A percentile compares a stretch with the other conserved stretches of the same genome.
phyloP scores from a whole-genome alignment of 495 filamentous ascomycete species.

The Emericellopsis terricola region DNA sequence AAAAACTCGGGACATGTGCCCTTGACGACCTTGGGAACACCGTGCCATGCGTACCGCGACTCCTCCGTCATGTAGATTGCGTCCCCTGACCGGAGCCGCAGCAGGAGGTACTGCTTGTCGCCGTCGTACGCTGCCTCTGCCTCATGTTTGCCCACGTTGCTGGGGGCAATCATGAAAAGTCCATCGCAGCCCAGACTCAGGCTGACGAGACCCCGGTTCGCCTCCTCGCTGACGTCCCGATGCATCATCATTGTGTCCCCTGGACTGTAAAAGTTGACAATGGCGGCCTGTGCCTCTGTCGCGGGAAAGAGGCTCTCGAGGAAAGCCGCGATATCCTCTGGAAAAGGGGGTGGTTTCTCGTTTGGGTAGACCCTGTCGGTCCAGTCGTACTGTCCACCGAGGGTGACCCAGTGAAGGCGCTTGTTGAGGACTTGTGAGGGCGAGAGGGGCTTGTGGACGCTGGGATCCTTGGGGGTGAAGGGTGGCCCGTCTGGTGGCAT shows the following conservation, averaged over 20 bases:
- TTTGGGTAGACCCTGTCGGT: conserved; percentile 62
- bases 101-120: conserved; percentile 25
- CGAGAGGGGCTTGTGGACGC: conserved; percentile 48
- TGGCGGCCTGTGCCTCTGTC: conserved; percentile 67
- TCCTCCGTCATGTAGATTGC: conserved; percentile 65
- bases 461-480: conserved; percentile 49
- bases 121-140: conserved; percentile 10
- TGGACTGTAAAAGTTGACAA: conserved; percentile 77
- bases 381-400: conserved; percentile 94
- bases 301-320: conserved; percentile 49
- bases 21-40: conserved; percentile 64
- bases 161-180: conserved; percentile 49
- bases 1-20: conserved; percentile 62
- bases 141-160: conserved; percentile 16
- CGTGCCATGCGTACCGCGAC: conserved; percentile 82
- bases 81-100: conserved; percentile 63
- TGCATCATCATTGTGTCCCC: conserved; percentile 79
- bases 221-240: conserved; percentile 75
- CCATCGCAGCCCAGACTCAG: conserved; percentile 79
- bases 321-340: conserved; percentile 47
- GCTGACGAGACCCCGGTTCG: conserved; percentile 56
- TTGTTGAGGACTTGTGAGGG: conserved; percentile 47
- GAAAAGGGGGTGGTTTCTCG: conserved; percentile 50
- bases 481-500: conserved; percentile 16
- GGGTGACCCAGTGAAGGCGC: conserved; percentile 79